Evolutionary conservation across 441 rosid species (phyloP).

Genomic region (Erodium chrysanthum): DNA sequence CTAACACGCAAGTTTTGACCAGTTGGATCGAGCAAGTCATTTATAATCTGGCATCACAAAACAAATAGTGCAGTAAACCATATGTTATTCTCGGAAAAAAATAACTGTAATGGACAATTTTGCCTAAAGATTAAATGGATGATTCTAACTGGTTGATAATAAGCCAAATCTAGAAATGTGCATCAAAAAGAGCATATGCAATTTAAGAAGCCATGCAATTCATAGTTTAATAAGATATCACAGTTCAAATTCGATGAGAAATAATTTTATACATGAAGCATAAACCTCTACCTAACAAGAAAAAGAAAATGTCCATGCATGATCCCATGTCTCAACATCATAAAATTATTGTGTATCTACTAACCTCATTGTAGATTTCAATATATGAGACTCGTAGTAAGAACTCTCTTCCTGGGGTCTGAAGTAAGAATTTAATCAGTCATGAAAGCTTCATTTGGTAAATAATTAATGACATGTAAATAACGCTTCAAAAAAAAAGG

Average conservation of each 20-base stretch:
- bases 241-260: too few species aligned
- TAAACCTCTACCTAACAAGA: too few species aligned
- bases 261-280: too few species aligned
- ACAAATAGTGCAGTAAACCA: slow-evolving; percentile 17
- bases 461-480: neutral
- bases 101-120: slow-evolving; percentile 6
- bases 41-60: slow-evolving; percentile 64
- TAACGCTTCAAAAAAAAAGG: neutral
- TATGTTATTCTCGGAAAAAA: neutral
- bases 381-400: slow-evolving; percentile 95
- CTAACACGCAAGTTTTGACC: slow-evolving; percentile 97
- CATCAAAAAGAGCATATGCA: slow-evolving; percentile 7
- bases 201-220: neutral
- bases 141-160: slow-evolving; percentile 1
- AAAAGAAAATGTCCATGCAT: too few species aligned
- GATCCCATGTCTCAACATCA: neutral
- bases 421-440: slow-evolving; percentile 27
- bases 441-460: slow-evolving; percentile 15
- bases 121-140: neutral
- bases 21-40: slow-evolving; percentile 95
- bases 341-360: slow-evolving; percentile 15
- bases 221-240: too few species aligned
- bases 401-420: slow-evolving; percentile 99
- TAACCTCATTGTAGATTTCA: slow-evolving; percentile 97
- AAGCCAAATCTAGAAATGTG: neutral